A percentile compares a stretch with the other conserved stretches of the same genome.
These are phyloP conservation scores for Parathielavia hyrcaniae DNA, from an alignment of 495 filamentous ascomycete species.

Conservation along the genomic window DNA sequence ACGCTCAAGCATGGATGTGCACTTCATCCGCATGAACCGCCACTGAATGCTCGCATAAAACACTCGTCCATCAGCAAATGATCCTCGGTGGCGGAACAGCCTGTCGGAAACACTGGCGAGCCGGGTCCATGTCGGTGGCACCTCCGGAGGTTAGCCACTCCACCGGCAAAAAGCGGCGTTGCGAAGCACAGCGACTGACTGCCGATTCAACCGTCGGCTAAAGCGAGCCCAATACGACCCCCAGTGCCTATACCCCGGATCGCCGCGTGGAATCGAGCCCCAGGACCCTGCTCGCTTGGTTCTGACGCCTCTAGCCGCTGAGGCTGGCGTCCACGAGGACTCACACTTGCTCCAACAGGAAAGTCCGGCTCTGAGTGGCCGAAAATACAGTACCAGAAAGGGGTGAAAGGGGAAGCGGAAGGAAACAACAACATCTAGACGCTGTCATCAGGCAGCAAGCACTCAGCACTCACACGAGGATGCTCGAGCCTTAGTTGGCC, in stretches of 20 bases:
- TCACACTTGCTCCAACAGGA: slow-evolving; percentile 11
- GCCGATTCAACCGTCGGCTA: slow-evolving; percentile 26
- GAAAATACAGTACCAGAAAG: not conserved
- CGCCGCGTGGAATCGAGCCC: not conserved
- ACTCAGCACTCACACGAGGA: not conserved
- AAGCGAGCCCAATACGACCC: slow-evolving; percentile 14
- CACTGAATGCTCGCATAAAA: not conserved
- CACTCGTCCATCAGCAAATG: slow-evolving; percentile 19
- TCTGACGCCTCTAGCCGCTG: not conserved
- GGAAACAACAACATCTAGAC: not conserved
- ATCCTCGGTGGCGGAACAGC: slow-evolving; percentile 18
- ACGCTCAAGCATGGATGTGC: not conserved
- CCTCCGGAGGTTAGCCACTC: not conserved
- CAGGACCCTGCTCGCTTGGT: not conserved
- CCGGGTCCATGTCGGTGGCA: slow-evolving; percentile 11
- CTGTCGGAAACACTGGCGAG: slow-evolving; percentile 12
- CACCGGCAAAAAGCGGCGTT: slow-evolving; percentile 10
- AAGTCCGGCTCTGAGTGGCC: slow-evolving; percentile 7
- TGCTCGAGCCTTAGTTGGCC: not conserved
- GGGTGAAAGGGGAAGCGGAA: not conserved
- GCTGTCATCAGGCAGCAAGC: not conserved
- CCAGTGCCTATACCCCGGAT: not conserved
- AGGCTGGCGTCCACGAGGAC: slow-evolving; percentile 1
- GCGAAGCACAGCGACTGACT: slow-evolving; percentile 2
- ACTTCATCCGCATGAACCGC: slow-evolving; percentile 2